A percentile compares a stretch with the other conserved stretches of the same genome.
phyloP scores from a whole-genome alignment of 2,329 filamentous ascomycete species.

The Colletotrichum orchidophilum region DNA sequence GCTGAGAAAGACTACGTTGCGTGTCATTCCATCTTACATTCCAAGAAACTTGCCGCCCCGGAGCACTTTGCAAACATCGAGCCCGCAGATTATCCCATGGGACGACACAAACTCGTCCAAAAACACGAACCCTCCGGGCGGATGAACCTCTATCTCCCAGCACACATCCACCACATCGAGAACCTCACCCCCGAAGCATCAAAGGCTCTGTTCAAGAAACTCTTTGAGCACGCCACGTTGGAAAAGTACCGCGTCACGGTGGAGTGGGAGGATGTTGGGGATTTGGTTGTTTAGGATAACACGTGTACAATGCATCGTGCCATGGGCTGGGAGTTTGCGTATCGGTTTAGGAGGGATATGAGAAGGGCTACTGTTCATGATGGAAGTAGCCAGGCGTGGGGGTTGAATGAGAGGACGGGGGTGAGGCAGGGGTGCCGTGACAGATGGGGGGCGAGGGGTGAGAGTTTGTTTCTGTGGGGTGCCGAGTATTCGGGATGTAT shows the following conservation, averaged over 20 bases:
- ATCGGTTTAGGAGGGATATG: slow-evolving; percentile 61
- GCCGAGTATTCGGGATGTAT: neutral
- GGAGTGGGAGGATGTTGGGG: slow-evolving; percentile 57
- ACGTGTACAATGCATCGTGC: slow-evolving; percentile 61
- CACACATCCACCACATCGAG: slow-evolving; percentile 62
- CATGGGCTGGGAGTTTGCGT: slow-evolving; percentile 54
- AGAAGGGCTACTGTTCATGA: slow-evolving; percentile 60
- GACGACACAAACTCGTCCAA: slow-evolving; percentile 59
- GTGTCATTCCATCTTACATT: slow-evolving; percentile 61
- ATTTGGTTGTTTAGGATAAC: slow-evolving; percentile 69
- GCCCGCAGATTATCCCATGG: slow-evolving; percentile 47
- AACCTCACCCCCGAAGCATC: slow-evolving; percentile 46
- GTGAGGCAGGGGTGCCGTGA: slow-evolving; percentile 34
- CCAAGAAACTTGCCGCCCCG: slow-evolving; percentile 59
- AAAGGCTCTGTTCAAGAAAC: slow-evolving; percentile 44
- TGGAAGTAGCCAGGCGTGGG: neutral
- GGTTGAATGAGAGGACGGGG: neutral
- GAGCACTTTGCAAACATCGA: slow-evolving; percentile 57
- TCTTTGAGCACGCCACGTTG: slow-evolving; percentile 57
- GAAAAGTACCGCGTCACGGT: slow-evolving; percentile 55
- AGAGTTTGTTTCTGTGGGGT: too few relatives aligned
- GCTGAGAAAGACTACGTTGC: slow-evolving; percentile 53
- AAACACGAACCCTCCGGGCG: slow-evolving; percentile 60
- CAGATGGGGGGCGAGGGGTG: neutral
- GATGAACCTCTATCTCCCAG: slow-evolving; percentile 62